Evolutionary conservation across 192 early-diverging fungal genomes (phyloP).

Genomic region (Lobosporangium transversale): DNA sequence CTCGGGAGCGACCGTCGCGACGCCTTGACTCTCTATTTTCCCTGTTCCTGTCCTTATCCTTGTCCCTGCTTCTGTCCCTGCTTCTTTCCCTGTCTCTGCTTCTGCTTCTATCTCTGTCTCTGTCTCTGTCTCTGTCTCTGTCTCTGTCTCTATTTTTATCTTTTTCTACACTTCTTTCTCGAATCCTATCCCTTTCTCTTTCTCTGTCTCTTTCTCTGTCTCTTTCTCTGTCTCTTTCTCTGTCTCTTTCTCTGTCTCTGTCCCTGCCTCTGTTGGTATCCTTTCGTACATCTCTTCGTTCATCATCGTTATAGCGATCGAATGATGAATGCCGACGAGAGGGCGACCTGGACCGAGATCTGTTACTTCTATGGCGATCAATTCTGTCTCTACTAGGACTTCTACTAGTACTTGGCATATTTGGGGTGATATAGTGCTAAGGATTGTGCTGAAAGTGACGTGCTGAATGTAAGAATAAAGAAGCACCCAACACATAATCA

Average conservation of each 20-base stretch:
- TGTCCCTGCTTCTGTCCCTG: conserved; percentile 2
- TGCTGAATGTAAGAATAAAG: too few species aligned
- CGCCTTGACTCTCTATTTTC: conserved; percentile 2
- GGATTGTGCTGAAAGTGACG: conserved; percentile 4
- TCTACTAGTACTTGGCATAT: conserved; percentile 29
- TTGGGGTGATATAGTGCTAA: too few species aligned
- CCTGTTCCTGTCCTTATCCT: too few species aligned
- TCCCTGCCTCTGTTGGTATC: conserved; percentile 17
- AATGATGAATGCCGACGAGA: conserved; percentile 16
- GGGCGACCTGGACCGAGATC: conserved; percentile 11
- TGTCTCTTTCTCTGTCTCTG: conserved; percentile 1
- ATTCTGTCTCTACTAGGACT: conserved; percentile 30
- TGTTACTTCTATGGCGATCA: conserved; percentile 12
- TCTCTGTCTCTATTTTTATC: conserved; percentile 2
- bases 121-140: conserved; percentile 9
- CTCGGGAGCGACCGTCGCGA: conserved; percentile 3
- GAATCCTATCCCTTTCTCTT: background rate
- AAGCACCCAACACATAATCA: too few species aligned
- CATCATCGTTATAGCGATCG: conserved; percentile 18
- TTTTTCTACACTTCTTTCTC: background rate
- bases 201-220: conserved; percentile 18
- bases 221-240: conserved; percentile 1
- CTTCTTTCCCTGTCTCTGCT: background rate
- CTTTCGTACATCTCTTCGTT: conserved; percentile 2
- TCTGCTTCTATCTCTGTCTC: conserved; percentile 1